Percentiles rank a stretch among this genome's conserved stretches.
Conservation (phyloP, 140 eudicot genomes). For the Cichorium intybus region DNA sequence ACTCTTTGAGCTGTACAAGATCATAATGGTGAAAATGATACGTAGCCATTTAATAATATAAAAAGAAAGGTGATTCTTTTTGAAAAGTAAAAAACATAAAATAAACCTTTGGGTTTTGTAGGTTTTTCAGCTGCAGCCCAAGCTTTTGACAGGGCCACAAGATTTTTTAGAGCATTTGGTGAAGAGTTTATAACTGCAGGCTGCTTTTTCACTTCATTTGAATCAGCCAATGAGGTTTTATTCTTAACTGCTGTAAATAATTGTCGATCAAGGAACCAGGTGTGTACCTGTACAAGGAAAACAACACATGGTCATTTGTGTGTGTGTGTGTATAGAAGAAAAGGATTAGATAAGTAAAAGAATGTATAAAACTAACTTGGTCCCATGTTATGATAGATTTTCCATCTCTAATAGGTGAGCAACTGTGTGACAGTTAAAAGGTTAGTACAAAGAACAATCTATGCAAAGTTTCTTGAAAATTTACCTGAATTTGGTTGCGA, state of each 20-base stretch:
- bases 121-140: slow-evolving; percentile 31
- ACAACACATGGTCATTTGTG: background rate
- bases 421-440: slow-evolving; percentile 40
- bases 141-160: slow-evolving; percentile 32
- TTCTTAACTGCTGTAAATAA: slow-evolving; percentile 26
- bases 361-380: slow-evolving; percentile 49
- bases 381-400: slow-evolving; percentile 49
- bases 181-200: slow-evolving; percentile 32
- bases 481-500: slow-evolving; percentile 72
- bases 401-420: slow-evolving; percentile 52
- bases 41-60: background rate
- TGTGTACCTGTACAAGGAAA: slow-evolving; percentile 43
- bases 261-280: slow-evolving; percentile 62
- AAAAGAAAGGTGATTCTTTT: no score
- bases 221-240: slow-evolving; percentile 14
- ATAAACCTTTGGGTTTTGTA: slow-evolving; percentile 46
- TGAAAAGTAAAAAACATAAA: background rate
- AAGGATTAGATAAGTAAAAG: slow-evolving; percentile 4
- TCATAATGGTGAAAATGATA: slow-evolving; percentile 2
- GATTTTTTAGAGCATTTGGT: slow-evolving; percentile 21
- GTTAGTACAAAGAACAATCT: slow-evolving; percentile 1
- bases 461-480: background rate
- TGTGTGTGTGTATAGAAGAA: background rate
- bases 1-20: slow-evolving; percentile 56
- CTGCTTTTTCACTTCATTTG: slow-evolving; percentile 22